Evolutionary conservation across 352 stramenopile genomes (phyloP).

Genomic region (Phytophthora crassamura): DNA sequence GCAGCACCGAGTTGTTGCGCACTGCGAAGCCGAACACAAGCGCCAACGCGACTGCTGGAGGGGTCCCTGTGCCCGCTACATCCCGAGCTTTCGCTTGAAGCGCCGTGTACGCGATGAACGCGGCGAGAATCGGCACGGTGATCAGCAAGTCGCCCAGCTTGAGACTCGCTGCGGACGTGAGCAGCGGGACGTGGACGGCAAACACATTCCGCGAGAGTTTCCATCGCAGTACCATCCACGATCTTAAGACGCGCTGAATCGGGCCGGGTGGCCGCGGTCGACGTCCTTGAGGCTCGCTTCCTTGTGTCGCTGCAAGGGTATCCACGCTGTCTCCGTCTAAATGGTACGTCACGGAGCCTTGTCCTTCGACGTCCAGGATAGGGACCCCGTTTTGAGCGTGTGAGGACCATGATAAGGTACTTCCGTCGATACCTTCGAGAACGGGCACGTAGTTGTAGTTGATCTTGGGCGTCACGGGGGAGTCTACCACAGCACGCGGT

Average conservation of each 20-base stretch:
- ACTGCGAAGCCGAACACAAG: conserved; percentile 55
- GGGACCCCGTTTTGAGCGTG: conserved; percentile 27
- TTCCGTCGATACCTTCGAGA: conserved; percentile 33
- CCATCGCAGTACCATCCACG: conserved; percentile 45
- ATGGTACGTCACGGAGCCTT: conserved; percentile 28
- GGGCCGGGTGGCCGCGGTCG: conserved; percentile 24
- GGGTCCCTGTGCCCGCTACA: conserved; percentile 26
- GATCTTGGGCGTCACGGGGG: conserved; percentile 17
- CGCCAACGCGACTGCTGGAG: conserved; percentile 38
- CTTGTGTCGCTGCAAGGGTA: conserved; percentile 25
- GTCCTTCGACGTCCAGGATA: conserved; percentile 35
- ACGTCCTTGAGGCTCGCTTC: conserved; percentile 6
- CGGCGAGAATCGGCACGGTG: conserved; percentile 32
- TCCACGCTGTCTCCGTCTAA: conserved; percentile 30
- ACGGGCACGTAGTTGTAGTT: conserved; percentile 35
- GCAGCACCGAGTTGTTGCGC: conserved; percentile 61
- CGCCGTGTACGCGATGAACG: conserved; percentile 7
- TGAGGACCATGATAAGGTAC: conserved; percentile 21
- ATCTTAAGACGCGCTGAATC: conserved; percentile 35
- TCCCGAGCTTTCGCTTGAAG: conserved; percentile 21
- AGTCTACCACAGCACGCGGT: conserved; percentile 12
- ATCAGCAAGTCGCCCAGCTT: conserved; percentile 51
- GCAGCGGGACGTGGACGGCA: conserved; percentile 30
- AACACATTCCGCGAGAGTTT: conserved; percentile 40
- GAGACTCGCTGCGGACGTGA: conserved; percentile 38